Evolutionary conservation across 495 filamentous ascomycete genomes (phyloP), one percentile per base, ranked within the genome.

Genomic region (Rostrohypoxylon terebratum): DNA sequence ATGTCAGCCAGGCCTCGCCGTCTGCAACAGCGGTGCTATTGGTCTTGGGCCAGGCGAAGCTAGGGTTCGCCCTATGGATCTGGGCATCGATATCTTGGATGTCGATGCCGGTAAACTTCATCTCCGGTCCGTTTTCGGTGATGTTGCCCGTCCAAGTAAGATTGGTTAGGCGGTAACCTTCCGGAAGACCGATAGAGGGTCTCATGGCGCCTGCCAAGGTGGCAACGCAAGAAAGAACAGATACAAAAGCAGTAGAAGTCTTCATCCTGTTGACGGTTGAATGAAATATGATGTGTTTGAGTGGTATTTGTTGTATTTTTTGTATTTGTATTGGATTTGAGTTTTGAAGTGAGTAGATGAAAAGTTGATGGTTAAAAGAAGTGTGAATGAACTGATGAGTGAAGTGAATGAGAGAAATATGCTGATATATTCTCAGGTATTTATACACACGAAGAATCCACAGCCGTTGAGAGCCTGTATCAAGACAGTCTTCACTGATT

Each of bases 81-180:
- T 73, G 70, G 2, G 47, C n/a, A 18, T 73, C 70, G 28, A 73
- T 73, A 28, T 65, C 55, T 4, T 18, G 18, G 31, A 73, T 54
- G 59, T 31, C 61, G 1, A 38, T 0, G 28, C 70, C 70, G 23
- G 59, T 68, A 20, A 73, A 57, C 7, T 59, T 48, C 21, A 51
- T 18, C 18, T 68, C 36, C 7, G 70, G 55, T 0, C 65, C 70
- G 3, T 68, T 11, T 8, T 21, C 25, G 1, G 48, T 61, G 38
- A 68, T 31, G 4, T 57, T 73, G 11, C 70, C 70, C 2, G 14
- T 42, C 70, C 70, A 73, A 38, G 70, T 73, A 0, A 68, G 20
- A 18, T 68, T 59, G 3, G 53, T 8, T 0, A 65, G 3, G 4
- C 45, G 28, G 20, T 73, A 73, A 9, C 42, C 65, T 18, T 5